A percentile compares a stretch with the other conserved stretches of the same genome.
Evolutionary conservation across 495 filamentous ascomycete species (phyloP).

Genomic region (Tuber indicum): DNA sequence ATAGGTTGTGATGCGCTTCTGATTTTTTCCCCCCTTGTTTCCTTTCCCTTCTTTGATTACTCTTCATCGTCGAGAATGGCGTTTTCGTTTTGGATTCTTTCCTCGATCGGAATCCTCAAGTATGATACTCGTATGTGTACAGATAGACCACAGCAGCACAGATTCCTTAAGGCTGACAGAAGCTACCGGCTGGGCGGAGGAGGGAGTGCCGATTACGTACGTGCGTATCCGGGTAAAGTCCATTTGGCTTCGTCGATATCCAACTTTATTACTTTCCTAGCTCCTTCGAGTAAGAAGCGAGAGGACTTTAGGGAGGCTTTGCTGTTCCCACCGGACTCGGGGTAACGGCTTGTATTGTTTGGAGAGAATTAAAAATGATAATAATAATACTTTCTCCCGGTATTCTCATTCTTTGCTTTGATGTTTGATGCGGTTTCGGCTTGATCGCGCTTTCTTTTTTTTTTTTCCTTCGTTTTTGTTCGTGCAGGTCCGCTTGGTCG

Average conservation of each 20-base stretch:
- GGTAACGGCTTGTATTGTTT: not conserved
- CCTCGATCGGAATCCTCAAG: not conserved
- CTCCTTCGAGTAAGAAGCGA: not conserved
- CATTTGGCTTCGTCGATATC: not conserved
- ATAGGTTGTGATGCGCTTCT: not conserved
- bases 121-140: not conserved
- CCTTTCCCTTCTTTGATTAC: not conserved
- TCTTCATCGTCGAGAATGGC: not conserved
- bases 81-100: not conserved
- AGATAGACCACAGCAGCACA: not conserved
- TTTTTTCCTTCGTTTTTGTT: conserved; percentile 19
- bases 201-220: not conserved
- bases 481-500: conserved; percentile 35
- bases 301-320: conserved; percentile 13
- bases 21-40: not conserved
- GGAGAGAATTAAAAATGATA: not conserved
- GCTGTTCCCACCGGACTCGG: not conserved
- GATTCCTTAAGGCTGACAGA: conserved; percentile 6
- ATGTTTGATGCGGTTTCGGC: conserved; percentile 30
- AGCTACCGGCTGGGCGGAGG: not conserved
- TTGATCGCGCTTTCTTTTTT: conserved; percentile 13
- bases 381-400: conserved; percentile 8
- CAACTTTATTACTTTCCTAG: not conserved
- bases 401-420: conserved; percentile 26
- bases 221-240: conserved; percentile 1